These are phyloP conservation scores for Colletotrichum eleusines DNA, from an alignment of 2,329 filamentous ascomycete species.

Conservation along the genomic window DNA sequence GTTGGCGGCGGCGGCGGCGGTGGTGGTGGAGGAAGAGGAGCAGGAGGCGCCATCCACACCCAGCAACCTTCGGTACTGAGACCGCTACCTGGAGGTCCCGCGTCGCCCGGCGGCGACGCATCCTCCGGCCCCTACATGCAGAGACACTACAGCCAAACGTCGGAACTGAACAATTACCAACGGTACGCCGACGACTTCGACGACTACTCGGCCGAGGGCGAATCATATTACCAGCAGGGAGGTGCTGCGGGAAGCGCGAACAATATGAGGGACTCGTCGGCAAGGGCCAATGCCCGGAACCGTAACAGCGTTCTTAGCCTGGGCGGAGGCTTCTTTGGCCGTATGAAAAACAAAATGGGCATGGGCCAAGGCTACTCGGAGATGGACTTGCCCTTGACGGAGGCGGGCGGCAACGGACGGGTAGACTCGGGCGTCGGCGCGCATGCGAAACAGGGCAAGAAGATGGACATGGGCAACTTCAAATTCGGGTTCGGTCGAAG, in stretches of 20 bases:
- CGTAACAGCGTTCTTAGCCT: slow-evolving; percentile 90
- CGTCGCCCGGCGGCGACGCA: slow-evolving; percentile 42
- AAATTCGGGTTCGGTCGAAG: slow-evolving; percentile 91
- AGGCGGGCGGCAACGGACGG: slow-evolving; percentile 67
- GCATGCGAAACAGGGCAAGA: slow-evolving; percentile 62
- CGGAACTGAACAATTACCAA: slow-evolving; percentile 88
- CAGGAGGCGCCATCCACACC: slow-evolving; percentile 43
- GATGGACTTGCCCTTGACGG: slow-evolving; percentile 96
- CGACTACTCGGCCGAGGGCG: slow-evolving; percentile 81
- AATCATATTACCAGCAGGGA: slow-evolving; percentile 85
- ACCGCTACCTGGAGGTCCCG: slow-evolving; percentile 49
- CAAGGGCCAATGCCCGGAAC: slow-evolving; percentile 71
- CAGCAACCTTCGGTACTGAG: slow-evolving; percentile 59
- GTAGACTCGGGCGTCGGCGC: slow-evolving; percentile 56
- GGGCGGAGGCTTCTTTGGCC: slow-evolving; percentile 88
- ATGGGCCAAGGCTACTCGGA: slow-evolving; percentile 93
- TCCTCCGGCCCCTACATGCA: slow-evolving; percentile 57
- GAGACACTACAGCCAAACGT: slow-evolving; percentile 77
- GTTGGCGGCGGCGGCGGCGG: slow-evolving; percentile 71
- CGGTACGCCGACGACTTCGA: slow-evolving; percentile 91
- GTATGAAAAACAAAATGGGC: slow-evolving; percentile 89
- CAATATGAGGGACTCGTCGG: slow-evolving; percentile 43
- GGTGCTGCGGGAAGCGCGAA: slow-evolving; percentile 29
- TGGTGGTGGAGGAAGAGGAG: slow-evolving; percentile 46
- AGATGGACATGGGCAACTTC: slow-evolving; percentile 80